phyloP scores from a whole-genome alignment of 805 yeast genomes.

The Spathaspora arborariae region DNA sequence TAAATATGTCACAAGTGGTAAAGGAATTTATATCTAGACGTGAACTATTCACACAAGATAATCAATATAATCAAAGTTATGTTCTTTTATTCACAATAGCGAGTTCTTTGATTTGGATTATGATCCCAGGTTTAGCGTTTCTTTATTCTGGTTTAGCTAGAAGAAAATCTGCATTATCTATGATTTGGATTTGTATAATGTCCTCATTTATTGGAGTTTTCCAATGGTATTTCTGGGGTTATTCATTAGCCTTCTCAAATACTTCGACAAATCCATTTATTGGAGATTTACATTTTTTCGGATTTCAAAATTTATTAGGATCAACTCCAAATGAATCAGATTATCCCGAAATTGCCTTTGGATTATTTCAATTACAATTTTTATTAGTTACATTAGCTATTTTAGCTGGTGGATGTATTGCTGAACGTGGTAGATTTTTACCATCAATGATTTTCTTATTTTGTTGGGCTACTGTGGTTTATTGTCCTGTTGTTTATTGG shows the following conservation, averaged over 20 bases:
- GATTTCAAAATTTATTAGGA: constrained; percentile 68
- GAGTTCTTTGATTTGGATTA: constrained; percentile 72
- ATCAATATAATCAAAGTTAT: constrained; percentile 23
- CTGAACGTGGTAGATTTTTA: constrained; percentile 86
- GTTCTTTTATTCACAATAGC: constrained; percentile 51
- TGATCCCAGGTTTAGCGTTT: constrained; percentile 95
- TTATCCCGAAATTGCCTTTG: constrained; percentile 82
- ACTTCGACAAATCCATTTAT: constrained; percentile 80
- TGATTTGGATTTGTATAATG: constrained; percentile 77
- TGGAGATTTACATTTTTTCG: constrained; percentile 82
- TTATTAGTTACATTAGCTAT: constrained; percentile 89
- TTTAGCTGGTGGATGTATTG: constrained; percentile 79
- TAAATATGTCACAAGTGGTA: constrained; percentile 7
- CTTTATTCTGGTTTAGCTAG: constrained; percentile 89
- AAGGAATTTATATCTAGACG: constrained; percentile 20
- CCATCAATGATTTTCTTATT: constrained; percentile 83
- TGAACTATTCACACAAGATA: constrained; percentile 32
- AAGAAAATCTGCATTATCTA: constrained; percentile 82
- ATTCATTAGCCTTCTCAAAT: constrained; percentile 81
- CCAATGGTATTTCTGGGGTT: constrained; percentile 99
- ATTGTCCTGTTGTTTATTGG: constrained; percentile 95
- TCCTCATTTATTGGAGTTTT: constrained; percentile 70
- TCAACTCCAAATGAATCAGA: constrained; percentile 32
- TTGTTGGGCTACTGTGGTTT: constrained; percentile 86
- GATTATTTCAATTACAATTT: constrained; percentile 88